A percentile compares a stretch with the other conserved stretches of the same genome.
phyloP scores from a whole-genome alignment of 257 asterid genomes.

The Anisodus tanguticus region DNA sequence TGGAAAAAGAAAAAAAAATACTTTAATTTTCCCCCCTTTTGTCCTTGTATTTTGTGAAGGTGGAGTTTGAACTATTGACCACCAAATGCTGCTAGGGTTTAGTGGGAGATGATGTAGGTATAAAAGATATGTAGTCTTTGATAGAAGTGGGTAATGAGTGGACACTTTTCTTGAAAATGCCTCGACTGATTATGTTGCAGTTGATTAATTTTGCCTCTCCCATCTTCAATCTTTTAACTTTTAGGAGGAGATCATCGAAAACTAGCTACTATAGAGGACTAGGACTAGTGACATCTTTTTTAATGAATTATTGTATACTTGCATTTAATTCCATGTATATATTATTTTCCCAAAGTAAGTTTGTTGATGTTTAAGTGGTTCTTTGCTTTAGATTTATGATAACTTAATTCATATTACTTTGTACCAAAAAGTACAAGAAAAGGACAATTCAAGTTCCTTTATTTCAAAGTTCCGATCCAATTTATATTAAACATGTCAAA shows the following conservation, averaged over 20 bases:
- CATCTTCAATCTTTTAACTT: background rate
- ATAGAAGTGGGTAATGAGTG: constrained; percentile 66
- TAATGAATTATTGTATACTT: background rate
- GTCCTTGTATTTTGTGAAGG: constrained; percentile 41
- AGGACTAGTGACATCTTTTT: background rate
- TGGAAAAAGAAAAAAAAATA: background rate
- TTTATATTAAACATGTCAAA: background rate
- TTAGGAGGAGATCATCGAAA: background rate
- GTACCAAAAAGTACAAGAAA: constrained; percentile 24
- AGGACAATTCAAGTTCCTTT: constrained; percentile 14
- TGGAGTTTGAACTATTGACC: constrained; percentile 55
- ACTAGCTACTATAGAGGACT: background rate
- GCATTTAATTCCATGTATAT: background rate
- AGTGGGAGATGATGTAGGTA: constrained; percentile 66
- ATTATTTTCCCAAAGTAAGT: background rate
- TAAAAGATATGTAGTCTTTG: constrained; percentile 36
- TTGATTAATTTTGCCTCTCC: constrained; percentile 22
- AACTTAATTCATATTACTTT: constrained; percentile 1
- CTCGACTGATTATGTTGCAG: constrained; percentile 33
- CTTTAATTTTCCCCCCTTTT: constrained; percentile 19
- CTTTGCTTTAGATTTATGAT: constrained; percentile 23
- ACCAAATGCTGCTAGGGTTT: constrained; percentile 46
- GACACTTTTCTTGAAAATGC: constrained; percentile 55
- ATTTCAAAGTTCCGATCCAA: background rate
- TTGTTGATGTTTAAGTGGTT: constrained; percentile 11